Evolutionary conservation across 2,329 filamentous ascomycete species (phyloP).

Genomic region (Talaromyces sp.): DNA sequence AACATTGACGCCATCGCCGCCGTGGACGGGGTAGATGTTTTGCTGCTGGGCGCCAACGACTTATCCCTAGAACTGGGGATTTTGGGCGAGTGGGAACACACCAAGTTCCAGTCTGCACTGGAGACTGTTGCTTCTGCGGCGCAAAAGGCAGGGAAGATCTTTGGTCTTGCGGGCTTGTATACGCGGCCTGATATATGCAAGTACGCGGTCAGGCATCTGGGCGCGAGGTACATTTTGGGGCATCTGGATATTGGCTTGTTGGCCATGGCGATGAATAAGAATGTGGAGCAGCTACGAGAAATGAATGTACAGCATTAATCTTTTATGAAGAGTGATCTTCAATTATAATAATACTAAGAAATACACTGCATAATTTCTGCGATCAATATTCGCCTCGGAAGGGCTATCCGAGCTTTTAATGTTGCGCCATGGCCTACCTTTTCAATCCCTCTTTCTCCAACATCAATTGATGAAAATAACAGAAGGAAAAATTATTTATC

Average conservation of each 20-base stretch:
- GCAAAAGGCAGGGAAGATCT: background rate
- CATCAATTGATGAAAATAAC: too few relatives aligned
- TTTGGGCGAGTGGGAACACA: background rate
- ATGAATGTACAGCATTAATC: background rate
- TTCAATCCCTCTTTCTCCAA: background rate
- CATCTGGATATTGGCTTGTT: constrained; percentile 15
- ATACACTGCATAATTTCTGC: too few relatives aligned
- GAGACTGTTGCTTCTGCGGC: background rate
- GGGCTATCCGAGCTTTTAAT: background rate
- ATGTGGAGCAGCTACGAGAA: constrained; percentile 5
- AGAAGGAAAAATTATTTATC: too few relatives aligned
- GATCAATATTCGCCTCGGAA: background rate
- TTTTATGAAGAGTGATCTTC: too few relatives aligned
- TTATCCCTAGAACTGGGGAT: constrained; percentile 1
- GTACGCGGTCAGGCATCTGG: constrained; percentile 2
- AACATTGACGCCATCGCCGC: constrained; percentile 3
- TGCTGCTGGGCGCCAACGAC: constrained; percentile 1
- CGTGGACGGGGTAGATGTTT: background rate
- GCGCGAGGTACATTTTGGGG: constrained; percentile 12
- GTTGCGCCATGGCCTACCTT: background rate
- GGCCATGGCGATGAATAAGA: constrained; percentile 11
- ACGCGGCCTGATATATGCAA: background rate
- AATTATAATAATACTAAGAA: too few relatives aligned
- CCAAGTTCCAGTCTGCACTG: background rate
- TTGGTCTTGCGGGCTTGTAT: constrained; percentile 2